Conservation (phyloP, 306 rosid genomes). For the Sicyos baderoa region DNA sequence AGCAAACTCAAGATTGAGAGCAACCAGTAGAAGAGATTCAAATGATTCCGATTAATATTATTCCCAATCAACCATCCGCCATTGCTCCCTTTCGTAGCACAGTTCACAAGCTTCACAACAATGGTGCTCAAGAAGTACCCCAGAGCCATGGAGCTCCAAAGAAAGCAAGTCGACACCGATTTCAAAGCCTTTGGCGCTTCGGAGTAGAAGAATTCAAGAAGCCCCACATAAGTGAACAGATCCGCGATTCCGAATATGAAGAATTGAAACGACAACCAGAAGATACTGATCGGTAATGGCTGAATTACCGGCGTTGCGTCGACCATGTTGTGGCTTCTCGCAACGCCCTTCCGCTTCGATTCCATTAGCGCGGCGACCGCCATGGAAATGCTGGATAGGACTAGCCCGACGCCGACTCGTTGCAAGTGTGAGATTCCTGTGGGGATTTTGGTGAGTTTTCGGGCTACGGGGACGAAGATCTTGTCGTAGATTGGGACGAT, state of each 20-base stretch:
- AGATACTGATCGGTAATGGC: slow-evolving; percentile 75
- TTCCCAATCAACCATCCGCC: slow-evolving; percentile 83
- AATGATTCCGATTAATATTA: slow-evolving; percentile 69
- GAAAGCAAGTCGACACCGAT: slow-evolving; percentile 78
- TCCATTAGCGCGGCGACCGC: slow-evolving; percentile 62
- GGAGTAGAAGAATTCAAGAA: slow-evolving; percentile 84
- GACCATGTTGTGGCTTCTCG: slow-evolving; percentile 48
- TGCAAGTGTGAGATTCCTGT: slow-evolving; percentile 71
- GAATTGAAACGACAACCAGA: slow-evolving; percentile 83
- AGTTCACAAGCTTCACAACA: slow-evolving; percentile 58
- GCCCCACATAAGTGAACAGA: slow-evolving; percentile 73
- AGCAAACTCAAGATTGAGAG: slow-evolving; percentile 63
- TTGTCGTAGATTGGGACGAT: slow-evolving; percentile 66
- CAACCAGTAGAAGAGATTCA: slow-evolving; percentile 64
- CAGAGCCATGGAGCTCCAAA: slow-evolving; percentile 83
- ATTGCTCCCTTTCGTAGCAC: slow-evolving; percentile 43
- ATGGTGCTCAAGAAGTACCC: slow-evolving; percentile 77
- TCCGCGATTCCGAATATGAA: slow-evolving; percentile 93
- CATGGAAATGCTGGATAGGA: slow-evolving; percentile 78
- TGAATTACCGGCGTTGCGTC: slow-evolving; percentile 53
- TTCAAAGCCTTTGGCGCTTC: slow-evolving; percentile 74
- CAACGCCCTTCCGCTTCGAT: slow-evolving; percentile 62
- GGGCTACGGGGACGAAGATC: slow-evolving; percentile 45
- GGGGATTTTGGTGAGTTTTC: slow-evolving; percentile 57
- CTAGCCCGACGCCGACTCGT: slow-evolving; percentile 74